Percentiles rank a stretch among this genome's conserved stretches.
Conservation (phyloP, 176 grass and related monocot species). For the Carex scoparia region DNA sequence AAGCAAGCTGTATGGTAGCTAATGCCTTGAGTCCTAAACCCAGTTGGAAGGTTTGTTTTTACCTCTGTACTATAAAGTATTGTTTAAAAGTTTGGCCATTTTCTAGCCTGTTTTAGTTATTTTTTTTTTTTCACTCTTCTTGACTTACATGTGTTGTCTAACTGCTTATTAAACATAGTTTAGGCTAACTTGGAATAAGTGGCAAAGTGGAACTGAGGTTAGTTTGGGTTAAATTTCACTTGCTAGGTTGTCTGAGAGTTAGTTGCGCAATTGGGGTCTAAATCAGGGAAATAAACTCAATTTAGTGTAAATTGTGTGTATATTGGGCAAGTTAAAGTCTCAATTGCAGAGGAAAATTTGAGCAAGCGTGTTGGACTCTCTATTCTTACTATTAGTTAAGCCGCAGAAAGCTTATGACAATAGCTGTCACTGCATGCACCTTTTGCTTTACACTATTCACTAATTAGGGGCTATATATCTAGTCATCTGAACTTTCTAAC, state of each 20-base stretch:
- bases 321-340: neutral
- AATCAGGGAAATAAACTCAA: neutral
- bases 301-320: neutral
- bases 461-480: neutral
- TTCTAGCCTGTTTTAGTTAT: neutral
- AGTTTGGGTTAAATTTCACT: neutral
- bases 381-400: neutral
- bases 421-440: neutral
- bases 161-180: too few species aligned
- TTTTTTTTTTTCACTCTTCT: neutral
- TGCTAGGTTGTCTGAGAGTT: neutral
- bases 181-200: neutral
- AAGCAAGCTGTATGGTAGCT: constrained; percentile 92
- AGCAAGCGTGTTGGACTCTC: neutral
- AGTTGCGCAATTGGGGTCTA: neutral
- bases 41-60: constrained; percentile 71
- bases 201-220: neutral
- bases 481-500: neutral
- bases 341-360: neutral
- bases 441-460: neutral
- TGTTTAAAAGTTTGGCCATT: neutral
- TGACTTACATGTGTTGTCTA: neutral
- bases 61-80: neutral
- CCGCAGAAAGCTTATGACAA: neutral
- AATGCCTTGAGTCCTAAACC: constrained; percentile 70